Evolutionary conservation across 192 early-diverging fungal species (phyloP).

Genomic region (Phycomyces blakesleeanus): DNA sequence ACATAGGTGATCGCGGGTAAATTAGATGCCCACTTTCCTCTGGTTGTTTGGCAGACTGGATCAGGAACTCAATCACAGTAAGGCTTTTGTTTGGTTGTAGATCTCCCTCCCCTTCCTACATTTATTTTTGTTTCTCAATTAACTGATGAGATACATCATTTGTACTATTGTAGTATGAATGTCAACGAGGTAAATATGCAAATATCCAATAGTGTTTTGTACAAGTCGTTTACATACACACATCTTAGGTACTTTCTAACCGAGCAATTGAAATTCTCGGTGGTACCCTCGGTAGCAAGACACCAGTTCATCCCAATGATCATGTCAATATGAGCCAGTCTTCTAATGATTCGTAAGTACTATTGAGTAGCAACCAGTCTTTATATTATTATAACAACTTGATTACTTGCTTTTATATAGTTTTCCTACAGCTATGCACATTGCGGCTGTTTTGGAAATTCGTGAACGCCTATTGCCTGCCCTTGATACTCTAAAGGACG

Average conservation of each 20-base stretch:
- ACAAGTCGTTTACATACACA: slow-evolving; percentile 1
- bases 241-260: slow-evolving; percentile 95
- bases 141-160: background rate
- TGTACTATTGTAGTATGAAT: slow-evolving; percentile 76
- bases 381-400: slow-evolving; percentile 4
- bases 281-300: slow-evolving; percentile 83
- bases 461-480: slow-evolving; percentile 78
- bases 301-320: slow-evolving; percentile 98
- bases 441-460: slow-evolving; percentile 84
- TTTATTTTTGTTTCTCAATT: too few relatives aligned
- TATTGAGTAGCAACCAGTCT: background rate
- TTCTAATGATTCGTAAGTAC: slow-evolving; percentile 83
- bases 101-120: too few relatives aligned
- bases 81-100: too few relatives aligned
- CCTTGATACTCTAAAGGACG: slow-evolving; percentile 68
- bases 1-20: slow-evolving; percentile 80
- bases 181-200: slow-evolving; percentile 61
- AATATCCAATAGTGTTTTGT: background rate
- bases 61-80: slow-evolving; percentile 88
- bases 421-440: slow-evolving; percentile 99
- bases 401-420: slow-evolving; percentile 7
- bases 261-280: slow-evolving; percentile 93
- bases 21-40: slow-evolving; percentile 91
- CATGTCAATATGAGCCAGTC: slow-evolving; percentile 98
- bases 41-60: slow-evolving; percentile 96